Percentiles rank a stretch among this genome's conserved stretches.
phyloP scores from a whole-genome alignment of 495 filamentous ascomycete genomes.

The Xylaria flabelliformis region DNA sequence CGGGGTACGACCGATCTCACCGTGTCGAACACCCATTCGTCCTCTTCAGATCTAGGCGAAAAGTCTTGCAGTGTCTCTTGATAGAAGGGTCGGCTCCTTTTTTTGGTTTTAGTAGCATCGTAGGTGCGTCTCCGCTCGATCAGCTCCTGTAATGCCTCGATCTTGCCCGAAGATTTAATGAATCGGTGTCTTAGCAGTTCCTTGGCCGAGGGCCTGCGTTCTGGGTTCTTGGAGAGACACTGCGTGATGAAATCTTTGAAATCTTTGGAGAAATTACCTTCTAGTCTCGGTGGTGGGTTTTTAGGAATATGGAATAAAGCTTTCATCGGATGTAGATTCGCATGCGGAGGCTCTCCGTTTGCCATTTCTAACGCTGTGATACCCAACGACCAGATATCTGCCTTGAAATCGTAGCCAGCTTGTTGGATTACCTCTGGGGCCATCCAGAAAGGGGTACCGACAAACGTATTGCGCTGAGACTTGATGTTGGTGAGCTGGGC shows the following conservation, averaged over 20 bases:
- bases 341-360: slow-evolving; percentile 90
- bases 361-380: slow-evolving; percentile 96
- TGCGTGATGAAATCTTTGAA: slow-evolving; percentile 93
- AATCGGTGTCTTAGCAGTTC: slow-evolving; percentile 92
- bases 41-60: slow-evolving; percentile 69
- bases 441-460: slow-evolving; percentile 99
- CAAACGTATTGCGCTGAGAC: slow-evolving; percentile 96
- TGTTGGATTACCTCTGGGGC: slow-evolving; percentile 98
- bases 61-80: slow-evolving; percentile 87
- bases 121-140: slow-evolving; percentile 83
- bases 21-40: slow-evolving; percentile 99
- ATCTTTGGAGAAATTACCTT: slow-evolving; percentile 85
- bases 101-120: slow-evolving; percentile 68
- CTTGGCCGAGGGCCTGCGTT: slow-evolving; percentile 80
- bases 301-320: slow-evolving; percentile 98
- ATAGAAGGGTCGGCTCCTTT: slow-evolving; percentile 75
- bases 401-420: slow-evolving; percentile 94
- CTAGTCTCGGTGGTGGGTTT: slow-evolving; percentile 80
- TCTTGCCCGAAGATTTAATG: slow-evolving; percentile 81
- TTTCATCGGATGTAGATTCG: slow-evolving; percentile 95
- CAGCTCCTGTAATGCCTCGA: slow-evolving; percentile 83
- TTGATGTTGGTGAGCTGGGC: slow-evolving; percentile 97
- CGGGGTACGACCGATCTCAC: slow-evolving; percentile 66
- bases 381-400: slow-evolving; percentile 96
- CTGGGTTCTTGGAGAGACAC: slow-evolving; percentile 90